Evolutionary conservation across 2,329 filamentous ascomycete species (phyloP).

Genomic region (Epichloe bromicola): DNA sequence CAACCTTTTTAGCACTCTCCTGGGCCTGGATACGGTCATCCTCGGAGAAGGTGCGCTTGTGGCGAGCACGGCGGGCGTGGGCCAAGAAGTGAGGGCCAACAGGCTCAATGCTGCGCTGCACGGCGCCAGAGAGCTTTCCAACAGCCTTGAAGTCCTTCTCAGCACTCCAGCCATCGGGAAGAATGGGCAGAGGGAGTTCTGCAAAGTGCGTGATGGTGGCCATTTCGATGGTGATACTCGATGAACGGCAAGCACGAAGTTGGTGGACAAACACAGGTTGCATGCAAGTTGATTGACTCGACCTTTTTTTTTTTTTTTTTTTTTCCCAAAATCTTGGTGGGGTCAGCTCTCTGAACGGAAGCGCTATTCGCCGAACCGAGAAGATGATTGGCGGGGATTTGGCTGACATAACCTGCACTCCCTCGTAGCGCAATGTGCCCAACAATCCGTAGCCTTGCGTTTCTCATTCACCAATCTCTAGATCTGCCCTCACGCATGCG

Average conservation of each 20-base stretch:
- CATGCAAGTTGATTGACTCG: background rate
- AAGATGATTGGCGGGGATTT: background rate
- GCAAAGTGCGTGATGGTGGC: conserved; percentile 47
- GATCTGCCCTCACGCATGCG: background rate
- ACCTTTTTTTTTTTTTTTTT: background rate
- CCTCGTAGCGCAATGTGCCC: background rate
- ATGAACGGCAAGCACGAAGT: conserved; percentile 8
- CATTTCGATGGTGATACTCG: conserved; percentile 34
- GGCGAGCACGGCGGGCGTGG: conserved; percentile 86
- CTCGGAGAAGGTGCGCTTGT: conserved; percentile 96
- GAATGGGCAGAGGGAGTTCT: conserved; percentile 52
- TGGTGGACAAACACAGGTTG: conserved; percentile 2
- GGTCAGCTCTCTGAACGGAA: background rate
- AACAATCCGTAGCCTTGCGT: background rate
- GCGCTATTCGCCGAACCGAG: background rate
- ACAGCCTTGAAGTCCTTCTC: conserved; percentile 89
- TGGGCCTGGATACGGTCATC: conserved; percentile 96
- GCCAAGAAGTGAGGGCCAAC: conserved; percentile 96
- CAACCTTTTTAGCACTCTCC: conserved; percentile 87
- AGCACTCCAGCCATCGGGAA: conserved; percentile 69
- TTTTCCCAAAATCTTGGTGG: conserved; percentile 1
- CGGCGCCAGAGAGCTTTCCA: conserved; percentile 61
- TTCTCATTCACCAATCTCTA: background rate
- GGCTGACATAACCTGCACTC: conserved; percentile 9
- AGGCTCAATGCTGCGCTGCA: conserved; percentile 82